Evolutionary conservation across 2,329 filamentous ascomycete genomes (phyloP), one percentile per base, ranked within the genome.

Genomic region (Zasmidium cellare): DNA sequence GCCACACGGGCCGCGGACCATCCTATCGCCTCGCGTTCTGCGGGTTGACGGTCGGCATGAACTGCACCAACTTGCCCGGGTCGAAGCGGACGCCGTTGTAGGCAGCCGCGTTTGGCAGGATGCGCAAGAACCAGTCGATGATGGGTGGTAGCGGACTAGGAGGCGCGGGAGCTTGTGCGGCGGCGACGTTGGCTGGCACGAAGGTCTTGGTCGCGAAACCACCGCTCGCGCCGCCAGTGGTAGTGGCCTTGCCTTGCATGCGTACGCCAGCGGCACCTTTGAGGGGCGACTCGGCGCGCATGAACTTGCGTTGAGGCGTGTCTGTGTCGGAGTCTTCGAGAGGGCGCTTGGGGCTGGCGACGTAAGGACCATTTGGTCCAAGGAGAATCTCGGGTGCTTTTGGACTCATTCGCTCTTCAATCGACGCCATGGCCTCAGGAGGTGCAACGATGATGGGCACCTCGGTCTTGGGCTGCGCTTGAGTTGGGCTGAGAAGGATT

Each of bases 231-330:
- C 45, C 60, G 16, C 49, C 58, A 38, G 53, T 59, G 45, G 52
- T 62, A 31, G 62, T 91, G 87, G 71, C 56, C 35, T 56, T 65
- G 94, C 89, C 60, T 68, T 94, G 91, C 20, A 96, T 81, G 35
- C 92, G 87, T 56, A 92, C 87, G 23, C 91, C 91, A 38, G 93
- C 91, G 1, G 91, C 90, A 14, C 91, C 91, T 73, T 97, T 99
- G 38, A 97, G 82, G 0, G 96, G 94, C 3, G 93, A 97, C 56
- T 90, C 92, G n/a, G 89, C 92, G 46, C 96, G 87, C 50, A 88
- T 84, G 52, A 97, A 83, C 73, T 97, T 97, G 66, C 92, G 90
- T 1, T 92, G 91, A 2, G 90, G 88, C 64, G 86, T 86, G 38
- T 82, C 77, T 55, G 88, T 86, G 38, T 91, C 88, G 6, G 80